phyloP scores from a whole-genome alignment of 164 flowering plant genomes.

The Annona cherimola region DNA sequence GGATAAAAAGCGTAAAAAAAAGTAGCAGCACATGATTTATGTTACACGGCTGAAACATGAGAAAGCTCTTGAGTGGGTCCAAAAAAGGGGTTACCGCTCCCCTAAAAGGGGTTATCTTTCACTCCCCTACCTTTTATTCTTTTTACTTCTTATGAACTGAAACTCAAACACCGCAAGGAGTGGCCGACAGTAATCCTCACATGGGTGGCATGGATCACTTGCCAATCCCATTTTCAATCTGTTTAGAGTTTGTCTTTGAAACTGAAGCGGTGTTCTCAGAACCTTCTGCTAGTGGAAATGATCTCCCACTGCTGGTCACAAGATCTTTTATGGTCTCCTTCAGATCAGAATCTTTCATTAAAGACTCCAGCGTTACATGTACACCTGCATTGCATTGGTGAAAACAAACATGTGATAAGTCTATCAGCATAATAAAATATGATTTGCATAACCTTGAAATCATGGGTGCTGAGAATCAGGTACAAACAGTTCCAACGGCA shows the following conservation, averaged over 20 bases:
- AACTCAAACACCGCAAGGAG: neutral
- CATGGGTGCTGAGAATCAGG: neutral
- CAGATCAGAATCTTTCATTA: constrained; percentile 62
- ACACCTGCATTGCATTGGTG: constrained; percentile 51
- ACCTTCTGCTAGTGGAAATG: constrained; percentile 35
- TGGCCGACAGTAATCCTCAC: constrained; percentile 15
- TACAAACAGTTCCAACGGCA: neutral
- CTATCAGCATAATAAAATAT: neutral
- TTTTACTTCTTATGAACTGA: neutral
- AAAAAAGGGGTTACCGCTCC: too few species aligned
- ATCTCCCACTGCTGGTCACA: constrained; percentile 65
- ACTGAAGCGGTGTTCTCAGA: constrained; percentile 6
- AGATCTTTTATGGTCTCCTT: constrained; percentile 47
- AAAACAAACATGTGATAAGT: neutral
- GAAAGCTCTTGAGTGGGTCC: too few species aligned
- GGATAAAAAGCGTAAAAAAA: too few species aligned
- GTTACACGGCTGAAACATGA: too few species aligned
- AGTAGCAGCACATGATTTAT: too few species aligned
- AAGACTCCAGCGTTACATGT: constrained; percentile 76
- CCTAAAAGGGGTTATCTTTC: too few species aligned
- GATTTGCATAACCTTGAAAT: neutral
- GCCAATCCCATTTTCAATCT: constrained; percentile 18
- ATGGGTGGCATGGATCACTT: constrained; percentile 8
- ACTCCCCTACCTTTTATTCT: neutral
- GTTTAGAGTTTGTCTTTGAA: constrained; percentile 19